These are phyloP conservation scores for Nitzschia sp. DNA, from an alignment of 108 stramenopile genomes.

Conservation along the genomic window DNA sequence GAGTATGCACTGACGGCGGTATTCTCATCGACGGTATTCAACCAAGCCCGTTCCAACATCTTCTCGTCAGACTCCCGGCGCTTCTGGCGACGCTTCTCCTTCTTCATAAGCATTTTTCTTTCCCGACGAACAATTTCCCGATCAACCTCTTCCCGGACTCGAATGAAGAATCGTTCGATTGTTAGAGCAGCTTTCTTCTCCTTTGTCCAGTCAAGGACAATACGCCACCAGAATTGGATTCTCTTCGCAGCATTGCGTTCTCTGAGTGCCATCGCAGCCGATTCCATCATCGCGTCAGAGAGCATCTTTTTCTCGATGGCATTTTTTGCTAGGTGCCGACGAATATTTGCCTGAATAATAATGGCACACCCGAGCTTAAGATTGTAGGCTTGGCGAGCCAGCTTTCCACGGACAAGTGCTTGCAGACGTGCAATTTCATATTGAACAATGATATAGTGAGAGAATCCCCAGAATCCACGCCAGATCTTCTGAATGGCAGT, in stretches of 20 bases:
- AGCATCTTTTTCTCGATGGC: slow-evolving; percentile 11
- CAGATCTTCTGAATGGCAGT: slow-evolving; percentile 62
- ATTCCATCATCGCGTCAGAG: slow-evolving; percentile 34
- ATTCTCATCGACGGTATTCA: slow-evolving; percentile 56
- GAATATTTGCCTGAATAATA: slow-evolving; percentile 66
- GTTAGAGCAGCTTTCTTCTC: slow-evolving; percentile 65
- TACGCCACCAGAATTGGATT: slow-evolving; percentile 73
- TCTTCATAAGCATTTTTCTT: slow-evolving; percentile 44
- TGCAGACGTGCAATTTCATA: slow-evolving; percentile 70
- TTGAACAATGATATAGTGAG: slow-evolving; percentile 65
- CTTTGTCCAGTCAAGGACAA: slow-evolving; percentile 47
- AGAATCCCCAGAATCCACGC: slow-evolving; percentile 72
- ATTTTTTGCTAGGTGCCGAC: slow-evolving; percentile 56
- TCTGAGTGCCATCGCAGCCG: slow-evolving; percentile 43
- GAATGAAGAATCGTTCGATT: slow-evolving; percentile 77
- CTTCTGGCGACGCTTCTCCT: slow-evolving; percentile 39
- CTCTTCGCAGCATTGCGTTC: slow-evolving; percentile 62
- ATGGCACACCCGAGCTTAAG: slow-evolving; percentile 69
- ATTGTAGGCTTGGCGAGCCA: slow-evolving; percentile 42
- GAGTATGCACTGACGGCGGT: slow-evolving; percentile 6
- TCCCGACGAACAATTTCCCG: slow-evolving; percentile 56
- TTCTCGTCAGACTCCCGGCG: slow-evolving; percentile 48
- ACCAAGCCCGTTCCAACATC: slow-evolving; percentile 66
- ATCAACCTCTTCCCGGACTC: slow-evolving; percentile 70
- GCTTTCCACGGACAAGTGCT: slow-evolving; percentile 61